Conservation (phyloP, 148 eudicot species). For the Diospyros lotus region DNA sequence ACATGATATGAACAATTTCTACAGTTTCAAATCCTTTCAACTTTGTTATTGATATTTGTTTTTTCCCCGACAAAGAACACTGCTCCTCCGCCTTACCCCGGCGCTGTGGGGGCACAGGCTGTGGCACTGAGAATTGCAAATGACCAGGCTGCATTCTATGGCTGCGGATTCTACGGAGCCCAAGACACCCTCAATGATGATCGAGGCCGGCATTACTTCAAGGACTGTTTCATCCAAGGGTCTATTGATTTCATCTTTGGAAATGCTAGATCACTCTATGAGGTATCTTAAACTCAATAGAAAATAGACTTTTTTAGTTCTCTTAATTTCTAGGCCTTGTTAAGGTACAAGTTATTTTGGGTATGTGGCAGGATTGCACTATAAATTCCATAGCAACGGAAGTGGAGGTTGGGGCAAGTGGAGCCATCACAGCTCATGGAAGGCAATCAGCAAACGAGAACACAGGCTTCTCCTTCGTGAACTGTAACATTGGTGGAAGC, state of each 20-base stretch:
- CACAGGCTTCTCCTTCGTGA: slow-evolving; percentile 73
- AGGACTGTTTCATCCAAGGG: slow-evolving; percentile 79
- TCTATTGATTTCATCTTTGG: slow-evolving; percentile 95
- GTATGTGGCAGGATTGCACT: slow-evolving; percentile 46
- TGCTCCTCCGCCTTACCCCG: slow-evolving; percentile 76
- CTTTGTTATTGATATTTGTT: neutral
- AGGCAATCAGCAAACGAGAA: slow-evolving; percentile 46
- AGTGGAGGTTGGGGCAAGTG: slow-evolving; percentile 36
- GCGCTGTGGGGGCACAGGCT: slow-evolving; percentile 77
- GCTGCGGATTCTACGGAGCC: slow-evolving; percentile 83
- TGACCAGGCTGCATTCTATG: slow-evolving; percentile 73
- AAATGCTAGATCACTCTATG: slow-evolving; percentile 66
- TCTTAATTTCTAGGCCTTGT: too few species aligned
- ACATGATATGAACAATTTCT: neutral
- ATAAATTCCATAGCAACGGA: slow-evolving; percentile 68
- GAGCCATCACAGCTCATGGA: slow-evolving; percentile 79
- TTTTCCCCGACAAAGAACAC: slow-evolving; percentile 42
- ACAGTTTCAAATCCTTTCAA: too few species aligned
- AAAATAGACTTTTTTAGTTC: too few species aligned
- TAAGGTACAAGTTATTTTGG: too few species aligned
- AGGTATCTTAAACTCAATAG: slow-evolving; percentile 46
- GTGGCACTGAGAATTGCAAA: slow-evolving; percentile 63
- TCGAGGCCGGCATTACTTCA: slow-evolving; percentile 71
- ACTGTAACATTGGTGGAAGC: slow-evolving; percentile 55
- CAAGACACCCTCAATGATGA: slow-evolving; percentile 88